A percentile compares a stretch with the other conserved stretches of the same genome.
Evolutionary conservation across 768 basidiomycete genomes (phyloP).

Genomic region (Hericium rajendrae): DNA sequence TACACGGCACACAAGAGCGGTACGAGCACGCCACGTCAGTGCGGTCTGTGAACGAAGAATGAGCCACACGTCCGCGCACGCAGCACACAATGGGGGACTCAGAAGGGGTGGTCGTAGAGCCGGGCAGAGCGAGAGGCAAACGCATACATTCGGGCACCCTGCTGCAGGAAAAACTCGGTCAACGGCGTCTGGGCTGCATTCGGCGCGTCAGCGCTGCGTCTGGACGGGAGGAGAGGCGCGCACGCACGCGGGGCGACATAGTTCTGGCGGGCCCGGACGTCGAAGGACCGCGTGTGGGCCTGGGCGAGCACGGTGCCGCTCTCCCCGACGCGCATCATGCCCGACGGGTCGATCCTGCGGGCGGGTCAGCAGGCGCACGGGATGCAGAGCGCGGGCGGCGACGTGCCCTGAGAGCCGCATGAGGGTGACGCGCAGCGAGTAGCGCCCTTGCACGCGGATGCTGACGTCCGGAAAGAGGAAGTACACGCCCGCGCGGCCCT

Average conservation of each 20-base stretch:
- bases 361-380: not conserved
- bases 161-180: slow-evolving; percentile 47
- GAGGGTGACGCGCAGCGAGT: slow-evolving; percentile 64
- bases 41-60: slow-evolving; percentile 8
- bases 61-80: slow-evolving; percentile 2
- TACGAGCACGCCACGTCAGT: not conserved
- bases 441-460: slow-evolving; percentile 68
- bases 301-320: slow-evolving; percentile 62
- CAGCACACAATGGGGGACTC: slow-evolving; percentile 8
- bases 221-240: slow-evolving; percentile 4
- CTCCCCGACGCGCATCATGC: slow-evolving; percentile 30
- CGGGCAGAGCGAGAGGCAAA: slow-evolving; percentile 28
- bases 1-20: too few species aligned
- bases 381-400: not conserved
- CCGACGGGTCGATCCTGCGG: slow-evolving; percentile 12
- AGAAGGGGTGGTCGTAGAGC: slow-evolving; percentile 12
- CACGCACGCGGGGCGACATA: slow-evolving; percentile 74
- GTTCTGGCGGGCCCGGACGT: slow-evolving; percentile 61
- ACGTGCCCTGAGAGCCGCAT: slow-evolving; percentile 69
- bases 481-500: slow-evolving; percentile 74
- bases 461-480: slow-evolving; percentile 90
- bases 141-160: slow-evolving; percentile 49
- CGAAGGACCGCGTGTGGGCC: slow-evolving; percentile 66
- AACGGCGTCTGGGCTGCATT: slow-evolving; percentile 37
- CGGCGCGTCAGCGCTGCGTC: slow-evolving; percentile 13